Base-by-base conservation (phyloP, 495 filamentous ascomycete species). In the Lophiotrema nucula region DNA sequence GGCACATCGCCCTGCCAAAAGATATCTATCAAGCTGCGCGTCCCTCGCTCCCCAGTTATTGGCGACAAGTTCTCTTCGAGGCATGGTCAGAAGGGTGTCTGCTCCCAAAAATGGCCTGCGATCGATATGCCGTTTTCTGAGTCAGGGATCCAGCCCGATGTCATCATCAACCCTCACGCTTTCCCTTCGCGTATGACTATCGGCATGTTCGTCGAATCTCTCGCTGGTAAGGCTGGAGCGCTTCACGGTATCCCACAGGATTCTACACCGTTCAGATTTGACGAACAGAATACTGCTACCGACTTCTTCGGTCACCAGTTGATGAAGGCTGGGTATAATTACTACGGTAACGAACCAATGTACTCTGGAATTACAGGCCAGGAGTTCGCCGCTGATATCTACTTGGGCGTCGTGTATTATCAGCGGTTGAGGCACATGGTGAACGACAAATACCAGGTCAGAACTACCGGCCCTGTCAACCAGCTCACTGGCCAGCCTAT, bases 161-260 rank as follows among this genome's bases (percentile, higher is more conserved):
- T 96, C 65, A 98, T 98, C 70, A 98, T 98, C 77, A 98, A 98
- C 74, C 93, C 93, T 56, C 93, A 98, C 81, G 93, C 93, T 72
- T 98, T 98, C 81, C 93, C 93, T n/a, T 97, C 93, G 53, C 92
- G 93, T 73, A 98, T 98, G 93, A 98, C 93, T 22, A 98, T 98
- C 70, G 93, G 93, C 70, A 97, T 97, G 87, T 97, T 98, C 77
- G 86, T 98, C 64, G 93, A 98, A 74, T 96, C 92, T 5, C 81
- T 98, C 58, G 93, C 93, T 21, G 93, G 93, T 27, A 98, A 98
- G 75, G 81, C 92, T 16, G 93, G 93, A 11, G 88, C 93, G 26
- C 81, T 98, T 47, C 93, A 98, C 69, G 93, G 93, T 33, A 81
- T 96, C 25, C 87, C 93, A 11, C 93, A 97, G 75, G 93, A 98